Percentiles rank a stretch among this genome's conserved stretches.
phyloP scores from a whole-genome alignment of 2,329 filamentous ascomycete genomes.

The Fusarium bactridioides region DNA sequence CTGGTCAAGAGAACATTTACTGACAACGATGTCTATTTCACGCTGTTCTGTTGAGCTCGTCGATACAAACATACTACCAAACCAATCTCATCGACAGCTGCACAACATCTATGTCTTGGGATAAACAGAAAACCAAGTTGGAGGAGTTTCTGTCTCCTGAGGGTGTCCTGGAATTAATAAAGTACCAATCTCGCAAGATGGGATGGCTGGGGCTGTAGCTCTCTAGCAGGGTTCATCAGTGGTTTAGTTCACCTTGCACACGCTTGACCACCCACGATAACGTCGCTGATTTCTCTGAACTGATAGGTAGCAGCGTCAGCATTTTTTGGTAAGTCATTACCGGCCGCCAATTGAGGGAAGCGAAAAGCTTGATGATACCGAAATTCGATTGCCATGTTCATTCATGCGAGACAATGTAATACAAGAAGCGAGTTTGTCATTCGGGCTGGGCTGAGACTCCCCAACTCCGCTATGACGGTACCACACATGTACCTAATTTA shows the following conservation, averaged over 20 bases:
- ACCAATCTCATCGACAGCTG: neutral
- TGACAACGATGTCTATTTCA: neutral
- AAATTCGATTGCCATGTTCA: slow-evolving; percentile 18
- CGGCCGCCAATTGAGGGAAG: neutral
- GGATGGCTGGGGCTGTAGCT: neutral
- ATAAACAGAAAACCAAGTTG: neutral
- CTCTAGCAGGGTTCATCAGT: neutral
- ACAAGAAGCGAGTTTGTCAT: slow-evolving; percentile 7
- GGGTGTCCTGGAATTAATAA: neutral
- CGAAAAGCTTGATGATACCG: neutral
- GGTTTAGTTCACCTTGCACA: neutral
- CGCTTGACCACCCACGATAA: neutral
- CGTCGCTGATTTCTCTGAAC: neutral
- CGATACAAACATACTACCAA: neutral
- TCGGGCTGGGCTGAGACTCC: neutral
- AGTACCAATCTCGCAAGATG: neutral
- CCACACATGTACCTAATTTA: slow-evolving; percentile 13
- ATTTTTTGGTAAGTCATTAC: neutral
- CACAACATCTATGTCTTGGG: neutral
- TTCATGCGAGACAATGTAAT: slow-evolving; percentile 21
- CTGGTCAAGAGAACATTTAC: neutral
- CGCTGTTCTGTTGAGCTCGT: neutral
- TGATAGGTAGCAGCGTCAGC: neutral
- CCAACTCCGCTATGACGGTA: slow-evolving; percentile 8
- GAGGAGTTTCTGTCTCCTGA: neutral